These are phyloP conservation scores for Ceratobasidium sp. DNA, from an alignment of 1,284 basidiomycete species.

Conservation along the genomic window DNA sequence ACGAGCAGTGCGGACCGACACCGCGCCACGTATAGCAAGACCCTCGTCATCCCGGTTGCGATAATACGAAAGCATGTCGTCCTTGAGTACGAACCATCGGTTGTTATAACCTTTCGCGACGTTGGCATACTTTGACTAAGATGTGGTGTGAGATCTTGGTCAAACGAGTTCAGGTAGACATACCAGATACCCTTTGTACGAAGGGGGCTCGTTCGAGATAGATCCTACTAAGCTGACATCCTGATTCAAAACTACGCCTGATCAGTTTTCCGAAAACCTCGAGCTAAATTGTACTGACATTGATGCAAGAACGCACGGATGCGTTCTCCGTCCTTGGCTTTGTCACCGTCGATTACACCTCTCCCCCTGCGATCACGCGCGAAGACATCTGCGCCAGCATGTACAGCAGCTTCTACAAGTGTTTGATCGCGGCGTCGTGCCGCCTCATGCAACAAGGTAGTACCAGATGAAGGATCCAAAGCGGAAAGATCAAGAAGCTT, in stretches of 20 bases:
- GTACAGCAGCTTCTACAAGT: constrained; percentile 84
- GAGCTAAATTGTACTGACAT: constrained; percentile 61
- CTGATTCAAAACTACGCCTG: constrained; percentile 74
- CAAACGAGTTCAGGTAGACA: background rate
- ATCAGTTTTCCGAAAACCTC: background rate
- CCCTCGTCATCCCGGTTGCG: constrained; percentile 93
- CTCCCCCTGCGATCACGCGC: constrained; percentile 83
- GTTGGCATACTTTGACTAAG: constrained; percentile 84
- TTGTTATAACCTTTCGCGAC: constrained; percentile 91
- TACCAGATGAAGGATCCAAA: constrained; percentile 80
- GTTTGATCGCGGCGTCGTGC: constrained; percentile 83
- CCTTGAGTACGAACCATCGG: constrained; percentile 93
- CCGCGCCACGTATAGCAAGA: constrained; percentile 86
- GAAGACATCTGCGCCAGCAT: constrained; percentile 91
- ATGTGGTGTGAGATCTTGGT: constrained; percentile 24
- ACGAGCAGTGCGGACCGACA: constrained; percentile 84
- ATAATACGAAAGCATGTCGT: constrained; percentile 88
- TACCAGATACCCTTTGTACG: constrained; percentile 77
- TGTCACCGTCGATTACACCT: constrained; percentile 74
- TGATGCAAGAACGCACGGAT: constrained; percentile 87
- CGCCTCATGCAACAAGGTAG: constrained; percentile 88
- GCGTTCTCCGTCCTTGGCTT: constrained; percentile 75
- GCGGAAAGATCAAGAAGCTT: constrained; percentile 72
- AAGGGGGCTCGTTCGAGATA: constrained; percentile 66
- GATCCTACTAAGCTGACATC: constrained; percentile 72